Evolutionary conservation across 805 yeast genomes (phyloP).

Genomic region (Kodamaea kakaduensis): DNA sequence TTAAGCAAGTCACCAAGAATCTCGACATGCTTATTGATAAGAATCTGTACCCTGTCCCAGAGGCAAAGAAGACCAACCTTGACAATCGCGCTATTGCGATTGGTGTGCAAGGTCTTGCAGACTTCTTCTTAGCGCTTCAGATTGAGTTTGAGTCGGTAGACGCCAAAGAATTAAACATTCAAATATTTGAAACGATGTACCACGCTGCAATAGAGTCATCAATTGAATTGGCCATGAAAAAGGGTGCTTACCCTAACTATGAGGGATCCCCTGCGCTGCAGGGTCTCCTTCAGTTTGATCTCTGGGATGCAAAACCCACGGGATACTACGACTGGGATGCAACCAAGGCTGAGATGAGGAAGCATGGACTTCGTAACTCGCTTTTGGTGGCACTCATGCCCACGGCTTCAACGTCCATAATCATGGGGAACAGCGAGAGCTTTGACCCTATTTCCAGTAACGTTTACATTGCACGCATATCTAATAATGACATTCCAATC

Average conservation of each 20-base stretch:
- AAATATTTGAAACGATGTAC: slow-evolving; percentile 92
- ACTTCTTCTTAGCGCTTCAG: slow-evolving; percentile 73
- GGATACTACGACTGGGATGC: slow-evolving; percentile 77
- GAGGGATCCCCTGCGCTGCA: slow-evolving; percentile 87
- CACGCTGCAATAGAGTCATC: slow-evolving; percentile 92
- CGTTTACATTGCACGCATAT: slow-evolving; percentile 83
- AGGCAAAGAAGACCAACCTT: slow-evolving; percentile 71
- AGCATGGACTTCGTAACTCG: slow-evolving; percentile 80
- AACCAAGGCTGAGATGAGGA: slow-evolving; percentile 54
- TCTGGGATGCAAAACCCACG: slow-evolving; percentile 82
- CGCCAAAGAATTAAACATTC: slow-evolving; percentile 72
- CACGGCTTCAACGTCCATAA: slow-evolving; percentile 96
- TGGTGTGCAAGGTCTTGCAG: slow-evolving; percentile 98
- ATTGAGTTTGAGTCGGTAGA: slow-evolving; percentile 81
- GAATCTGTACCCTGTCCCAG: slow-evolving; percentile 77
- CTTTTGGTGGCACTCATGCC: slow-evolving; percentile 94
- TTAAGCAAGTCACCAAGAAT: slow-evolving; percentile 75
- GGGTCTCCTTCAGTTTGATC: slow-evolving; percentile 80
- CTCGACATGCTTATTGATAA: slow-evolving; percentile 81
- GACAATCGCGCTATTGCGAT: slow-evolving; percentile 91
- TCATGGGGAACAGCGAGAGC: slow-evolving; percentile 89
- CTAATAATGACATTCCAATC: slow-evolving; percentile 91
- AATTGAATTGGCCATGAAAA: slow-evolving; percentile 64
- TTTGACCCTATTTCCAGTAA: slow-evolving; percentile 96
- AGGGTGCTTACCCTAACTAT: slow-evolving; percentile 71